Percentiles rank a stretch among this genome's conserved stretches.
Evolutionary conservation across 345 rosid genomes (phyloP).

Genomic region (Salix brachista): DNA sequence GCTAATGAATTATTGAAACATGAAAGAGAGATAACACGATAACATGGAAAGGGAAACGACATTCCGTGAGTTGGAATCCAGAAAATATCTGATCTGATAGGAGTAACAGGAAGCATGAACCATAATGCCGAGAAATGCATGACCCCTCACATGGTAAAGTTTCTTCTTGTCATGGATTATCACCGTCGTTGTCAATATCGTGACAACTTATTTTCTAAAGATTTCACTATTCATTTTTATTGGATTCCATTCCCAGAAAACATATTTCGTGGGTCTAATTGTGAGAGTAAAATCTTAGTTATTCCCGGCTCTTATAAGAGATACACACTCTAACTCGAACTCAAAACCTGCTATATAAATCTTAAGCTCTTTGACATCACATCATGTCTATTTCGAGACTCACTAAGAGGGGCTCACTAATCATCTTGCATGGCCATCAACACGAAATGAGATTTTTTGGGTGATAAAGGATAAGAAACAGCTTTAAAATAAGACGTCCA

Average conservation of each 20-base stretch:
- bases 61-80: too few species aligned
- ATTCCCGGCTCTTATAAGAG: accelerated
- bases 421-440: too few species aligned
- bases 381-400: accelerated
- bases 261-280: too few species aligned
- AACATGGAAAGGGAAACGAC: background rate
- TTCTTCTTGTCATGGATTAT: background rate
- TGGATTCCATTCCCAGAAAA: too few species aligned
- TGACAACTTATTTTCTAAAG: background rate
- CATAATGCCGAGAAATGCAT: slow-evolving; percentile 7
- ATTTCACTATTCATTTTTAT: background rate
- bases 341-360: accelerated
- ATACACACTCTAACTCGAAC: accelerated
- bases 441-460: too few species aligned
- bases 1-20: background rate
- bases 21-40: background rate
- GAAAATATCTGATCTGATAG: background rate
- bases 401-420: too few species aligned
- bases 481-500: too few species aligned
- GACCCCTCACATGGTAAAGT: slow-evolving; percentile 10
- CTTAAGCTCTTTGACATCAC: too few species aligned
- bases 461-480: too few species aligned
- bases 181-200: background rate
- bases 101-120: background rate
- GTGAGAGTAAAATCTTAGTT: accelerated